Evolutionary conservation across 2,329 filamentous ascomycete species (phyloP).

Genomic region (Trichoderma polysporum): DNA sequence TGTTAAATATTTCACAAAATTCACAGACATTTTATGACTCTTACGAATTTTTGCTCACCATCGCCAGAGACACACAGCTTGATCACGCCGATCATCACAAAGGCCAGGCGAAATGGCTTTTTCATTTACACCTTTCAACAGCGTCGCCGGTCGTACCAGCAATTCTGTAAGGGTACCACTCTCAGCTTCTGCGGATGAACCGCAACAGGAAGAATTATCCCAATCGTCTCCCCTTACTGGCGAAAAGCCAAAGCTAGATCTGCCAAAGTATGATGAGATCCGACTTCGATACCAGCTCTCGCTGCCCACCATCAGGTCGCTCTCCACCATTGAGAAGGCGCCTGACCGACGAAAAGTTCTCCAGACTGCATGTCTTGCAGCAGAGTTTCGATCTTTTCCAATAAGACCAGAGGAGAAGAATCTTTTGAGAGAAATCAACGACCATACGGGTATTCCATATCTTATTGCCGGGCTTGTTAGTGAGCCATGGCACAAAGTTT

Average conservation of each 20-base stretch:
- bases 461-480: constrained; percentile 45
- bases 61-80: neutral
- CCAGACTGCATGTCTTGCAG: constrained; percentile 39
- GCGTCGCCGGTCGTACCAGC: neutral
- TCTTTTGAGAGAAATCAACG: constrained; percentile 42
- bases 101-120: neutral
- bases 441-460: constrained; percentile 40
- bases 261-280: constrained; percentile 29
- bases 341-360: constrained; percentile 38
- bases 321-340: constrained; percentile 29
- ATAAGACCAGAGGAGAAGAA: constrained; percentile 37
- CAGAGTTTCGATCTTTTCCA: constrained; percentile 40
- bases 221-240: neutral
- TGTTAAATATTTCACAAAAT: neutral
- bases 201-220: neutral
- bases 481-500: constrained; percentile 69
- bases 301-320: constrained; percentile 32
- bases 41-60: too few species aligned
- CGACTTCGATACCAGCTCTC: constrained; percentile 38
- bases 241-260: neutral
- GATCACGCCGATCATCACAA: neutral
- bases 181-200: neutral
- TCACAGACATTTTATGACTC: neutral
- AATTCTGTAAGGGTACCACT: neutral
- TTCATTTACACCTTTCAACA: neutral